Evolutionary conservation across 2,329 filamentous ascomycete species (phyloP).

Genomic region (Scedosporium boydii): DNA sequence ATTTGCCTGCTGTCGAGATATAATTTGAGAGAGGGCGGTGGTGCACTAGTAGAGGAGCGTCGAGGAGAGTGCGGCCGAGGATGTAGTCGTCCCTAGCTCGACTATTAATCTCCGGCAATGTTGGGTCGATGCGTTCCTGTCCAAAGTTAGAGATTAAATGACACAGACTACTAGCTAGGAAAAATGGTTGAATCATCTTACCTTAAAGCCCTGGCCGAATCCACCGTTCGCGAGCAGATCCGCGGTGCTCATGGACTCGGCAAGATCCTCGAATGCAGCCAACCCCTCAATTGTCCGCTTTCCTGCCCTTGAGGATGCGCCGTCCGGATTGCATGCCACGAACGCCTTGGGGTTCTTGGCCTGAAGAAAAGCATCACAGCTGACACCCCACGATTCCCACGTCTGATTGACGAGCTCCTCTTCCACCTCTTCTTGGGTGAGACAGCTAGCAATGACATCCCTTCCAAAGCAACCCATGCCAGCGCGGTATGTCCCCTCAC

Average conservation of each 20-base stretch:
- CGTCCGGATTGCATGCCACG: constrained; percentile 31
- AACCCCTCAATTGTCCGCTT: constrained; percentile 22
- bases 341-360: constrained; percentile 23
- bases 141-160: neutral
- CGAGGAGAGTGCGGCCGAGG: constrained; percentile 36
- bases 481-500: constrained; percentile 63
- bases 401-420: constrained; percentile 55
- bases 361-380: constrained; percentile 46
- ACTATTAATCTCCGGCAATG: constrained; percentile 43
- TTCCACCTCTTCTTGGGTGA: constrained; percentile 32
- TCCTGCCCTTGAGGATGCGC: constrained; percentile 12
- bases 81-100: constrained; percentile 41
- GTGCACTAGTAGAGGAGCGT: constrained; percentile 23
- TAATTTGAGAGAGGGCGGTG: constrained; percentile 12
- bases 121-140: constrained; percentile 50
- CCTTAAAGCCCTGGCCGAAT: constrained; percentile 30
- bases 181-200: constrained; percentile 12
- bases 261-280: constrained; percentile 41
- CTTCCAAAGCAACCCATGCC: constrained; percentile 72
- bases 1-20: constrained; percentile 20
- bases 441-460: constrained; percentile 35
- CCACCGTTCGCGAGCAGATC: constrained; percentile 49
- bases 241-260: constrained; percentile 53
- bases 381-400: constrained; percentile 60
- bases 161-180: no score